Conservation (phyloP, 805 yeast genomes). For the Sugiyamaella floridensis region DNA sequence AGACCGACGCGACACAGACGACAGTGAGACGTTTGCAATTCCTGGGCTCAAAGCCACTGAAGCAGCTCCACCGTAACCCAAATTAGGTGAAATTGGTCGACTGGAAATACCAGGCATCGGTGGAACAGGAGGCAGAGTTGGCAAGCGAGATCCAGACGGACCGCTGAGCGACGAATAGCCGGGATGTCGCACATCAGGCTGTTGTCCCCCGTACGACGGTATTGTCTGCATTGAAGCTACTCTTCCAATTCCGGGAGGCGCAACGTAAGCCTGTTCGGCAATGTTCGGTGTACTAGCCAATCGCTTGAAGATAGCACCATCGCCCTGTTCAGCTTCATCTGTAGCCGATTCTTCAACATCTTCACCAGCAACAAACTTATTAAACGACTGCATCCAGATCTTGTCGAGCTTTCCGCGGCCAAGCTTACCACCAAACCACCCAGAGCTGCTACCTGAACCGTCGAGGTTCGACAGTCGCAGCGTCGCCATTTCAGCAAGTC, state of each 20-base stretch:
- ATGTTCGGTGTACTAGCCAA: conserved; percentile 23
- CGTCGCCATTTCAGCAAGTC: conserved; percentile 44
- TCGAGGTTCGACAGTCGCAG: conserved; percentile 22
- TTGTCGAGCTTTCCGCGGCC: conserved; percentile 55
- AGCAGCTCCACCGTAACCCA: neutral
- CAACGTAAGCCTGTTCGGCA: conserved; percentile 2
- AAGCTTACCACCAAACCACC: conserved; percentile 64
- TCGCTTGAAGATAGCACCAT: conserved; percentile 24
- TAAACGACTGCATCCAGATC: conserved; percentile 82
- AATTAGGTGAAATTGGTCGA: conserved; percentile 7
- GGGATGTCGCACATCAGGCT: neutral
- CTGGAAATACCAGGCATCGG: neutral
- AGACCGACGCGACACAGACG: neutral
- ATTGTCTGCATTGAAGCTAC: neutral
- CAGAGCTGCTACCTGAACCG: conserved; percentile 20
- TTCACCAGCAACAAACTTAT: conserved; percentile 81
- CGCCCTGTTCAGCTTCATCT: conserved; percentile 11
- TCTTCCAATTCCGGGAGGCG: neutral
- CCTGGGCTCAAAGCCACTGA: neutral
- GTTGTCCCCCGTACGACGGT: neutral
- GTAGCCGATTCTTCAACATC: conserved; percentile 34
- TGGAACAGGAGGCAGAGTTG: neutral
- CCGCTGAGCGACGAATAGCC: neutral
- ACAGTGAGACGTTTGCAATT: neutral
- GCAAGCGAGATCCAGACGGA: neutral